Conservation (phyloP, 2,329 filamentous ascomycete species). For the Fusarium floridanum region DNA sequence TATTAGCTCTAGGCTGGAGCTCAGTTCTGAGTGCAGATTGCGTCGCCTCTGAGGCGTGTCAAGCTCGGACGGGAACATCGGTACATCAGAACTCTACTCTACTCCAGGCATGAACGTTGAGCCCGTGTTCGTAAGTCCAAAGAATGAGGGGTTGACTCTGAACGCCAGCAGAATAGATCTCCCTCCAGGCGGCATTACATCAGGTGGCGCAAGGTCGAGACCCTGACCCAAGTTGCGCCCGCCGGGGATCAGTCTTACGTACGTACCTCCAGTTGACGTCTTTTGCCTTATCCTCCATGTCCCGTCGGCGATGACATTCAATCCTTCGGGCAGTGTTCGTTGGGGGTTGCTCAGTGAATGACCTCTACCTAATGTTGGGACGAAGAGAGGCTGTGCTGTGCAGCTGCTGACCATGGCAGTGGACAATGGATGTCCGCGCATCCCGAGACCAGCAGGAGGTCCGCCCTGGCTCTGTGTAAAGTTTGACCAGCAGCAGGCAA, state of each 20-base stretch:
- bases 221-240: slow-evolving; percentile 11
- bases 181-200: slow-evolving; percentile 36
- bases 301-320: slow-evolving; percentile 6
- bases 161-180: neutral
- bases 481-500: neutral
- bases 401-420: slow-evolving; percentile 6
- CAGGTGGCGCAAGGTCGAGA: slow-evolving; percentile 41
- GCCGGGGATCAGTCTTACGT: slow-evolving; percentile 25
- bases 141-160: neutral
- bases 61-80: slow-evolving; percentile 8
- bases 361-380: neutral
- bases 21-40: neutral
- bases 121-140: neutral
- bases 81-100: neutral
- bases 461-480: neutral
- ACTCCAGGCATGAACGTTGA: neutral
- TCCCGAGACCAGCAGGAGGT: slow-evolving; percentile 24
- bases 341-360: neutral
- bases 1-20: neutral
- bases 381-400: slow-evolving; percentile 16
- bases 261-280: slow-evolving; percentile 19
- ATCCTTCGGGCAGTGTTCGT: neutral
- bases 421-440: slow-evolving; percentile 7
- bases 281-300: slow-evolving; percentile 5
- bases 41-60: neutral